Evolutionary conservation across 2,329 filamentous ascomycete genomes (phyloP), one percentile per base, ranked within the genome.

Genomic region (Diplodia corticola): DNA sequence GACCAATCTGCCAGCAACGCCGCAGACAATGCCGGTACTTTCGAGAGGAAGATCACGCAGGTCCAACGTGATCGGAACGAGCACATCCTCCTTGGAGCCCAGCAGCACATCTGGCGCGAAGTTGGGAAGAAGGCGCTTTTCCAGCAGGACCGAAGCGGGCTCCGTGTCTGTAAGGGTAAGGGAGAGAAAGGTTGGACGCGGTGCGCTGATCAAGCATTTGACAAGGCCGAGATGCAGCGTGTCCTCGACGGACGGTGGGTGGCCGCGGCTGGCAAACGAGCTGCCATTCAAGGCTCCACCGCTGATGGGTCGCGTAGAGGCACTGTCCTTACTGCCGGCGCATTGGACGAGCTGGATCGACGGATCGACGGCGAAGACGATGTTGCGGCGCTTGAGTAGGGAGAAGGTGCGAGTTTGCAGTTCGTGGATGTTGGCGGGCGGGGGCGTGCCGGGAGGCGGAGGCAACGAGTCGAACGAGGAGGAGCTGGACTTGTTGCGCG

Each of bases 1-100:
- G 0, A 93, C 90, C 30, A 98, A 82, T 64, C 88, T 86, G 28
- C 93, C 92, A 0, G 94, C 93, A 2, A 99, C 92, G 30, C 95
- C 94, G 71, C 93, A 97, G 3, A 99, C 92, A 67, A 99, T 97
- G 24, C 94, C 94, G 0, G 93, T 96, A 7, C 92, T 93, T 76
- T 97, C 92, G 49, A 94, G 84, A 0, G 94, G 91, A 48, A 98
- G 81, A 49, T 87, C 88, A 22, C 87, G 88, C 28, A 99, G 84
- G 72, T 98, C 92, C 3, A 99, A 84, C 67, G 93, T 94, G 71
- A 99, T 95, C 1, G 95, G 93, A 1, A 96, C 87, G 37, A 93
- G 83, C 67, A 87, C 87, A 70, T 88, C 88, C 63, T 88, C 88
- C 54, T 86, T 91, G 68, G 89, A 86, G 13, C 92, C 93, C 0